phyloP scores from a whole-genome alignment of 208 protist genomes.

The Phytomonas sp. region DNA sequence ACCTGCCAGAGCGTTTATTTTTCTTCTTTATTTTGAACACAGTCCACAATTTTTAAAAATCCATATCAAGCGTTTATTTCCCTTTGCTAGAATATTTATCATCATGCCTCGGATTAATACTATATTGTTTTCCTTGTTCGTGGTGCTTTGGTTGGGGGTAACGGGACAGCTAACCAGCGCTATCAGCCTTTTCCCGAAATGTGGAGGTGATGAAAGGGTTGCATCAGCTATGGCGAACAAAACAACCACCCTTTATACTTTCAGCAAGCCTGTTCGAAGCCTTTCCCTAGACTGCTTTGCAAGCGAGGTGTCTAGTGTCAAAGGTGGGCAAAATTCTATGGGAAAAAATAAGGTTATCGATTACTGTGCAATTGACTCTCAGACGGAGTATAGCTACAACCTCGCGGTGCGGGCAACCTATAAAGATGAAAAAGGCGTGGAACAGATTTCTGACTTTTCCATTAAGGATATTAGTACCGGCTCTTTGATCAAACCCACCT shows the following conservation, averaged over 20 bases:
- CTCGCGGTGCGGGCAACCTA: slow-evolving; percentile 35
- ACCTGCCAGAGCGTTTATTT: too few species aligned
- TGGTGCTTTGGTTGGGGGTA: too few species aligned
- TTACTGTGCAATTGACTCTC: slow-evolving; percentile 43
- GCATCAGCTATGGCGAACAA: slow-evolving; percentile 13
- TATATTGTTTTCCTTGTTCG: too few species aligned
- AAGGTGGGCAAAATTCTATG: slow-evolving; percentile 13
- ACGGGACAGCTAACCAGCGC: background rate
- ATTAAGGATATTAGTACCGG: slow-evolving; percentile 53
- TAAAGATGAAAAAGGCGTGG: slow-evolving; percentile 12
- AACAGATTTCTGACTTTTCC: slow-evolving; percentile 26
- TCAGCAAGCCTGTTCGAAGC: slow-evolving; percentile 5
- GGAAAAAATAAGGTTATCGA: slow-evolving; percentile 14
- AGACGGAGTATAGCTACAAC: slow-evolving; percentile 53
- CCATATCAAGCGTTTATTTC: too few species aligned
- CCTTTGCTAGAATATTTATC: too few species aligned
- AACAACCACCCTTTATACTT: slow-evolving; percentile 15
- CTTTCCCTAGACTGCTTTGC: slow-evolving; percentile 50
- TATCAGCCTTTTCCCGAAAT: slow-evolving; percentile 36
- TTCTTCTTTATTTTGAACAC: too few species aligned
- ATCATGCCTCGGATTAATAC: too few species aligned
- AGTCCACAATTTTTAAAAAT: too few species aligned
- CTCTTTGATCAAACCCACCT: slow-evolving; percentile 33
- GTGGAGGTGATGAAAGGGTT: slow-evolving; percentile 20
- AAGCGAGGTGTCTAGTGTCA: slow-evolving; percentile 45